Conservation (phyloP, 176 grass and related monocot genomes). For the Raddia distichophylla region DNA sequence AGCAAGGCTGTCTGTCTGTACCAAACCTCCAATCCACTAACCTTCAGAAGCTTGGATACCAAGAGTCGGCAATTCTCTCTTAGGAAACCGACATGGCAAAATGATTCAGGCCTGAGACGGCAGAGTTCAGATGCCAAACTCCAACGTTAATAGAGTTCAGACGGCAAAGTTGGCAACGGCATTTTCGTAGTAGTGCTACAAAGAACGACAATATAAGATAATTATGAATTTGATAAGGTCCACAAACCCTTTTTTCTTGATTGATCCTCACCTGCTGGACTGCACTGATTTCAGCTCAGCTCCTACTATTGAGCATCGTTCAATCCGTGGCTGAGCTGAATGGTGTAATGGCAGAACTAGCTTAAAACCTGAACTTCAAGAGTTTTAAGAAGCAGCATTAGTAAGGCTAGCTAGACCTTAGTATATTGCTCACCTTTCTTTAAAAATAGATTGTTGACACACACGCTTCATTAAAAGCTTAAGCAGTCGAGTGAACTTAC, state of each 20-base stretch:
- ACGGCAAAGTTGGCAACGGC: neutral
- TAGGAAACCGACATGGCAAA: neutral
- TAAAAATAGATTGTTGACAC: too few species aligned
- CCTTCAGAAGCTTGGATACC: neutral
- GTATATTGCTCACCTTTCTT: too few species aligned
- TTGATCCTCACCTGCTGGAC: neutral
- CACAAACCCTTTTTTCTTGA: too few species aligned
- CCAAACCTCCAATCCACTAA: neutral
- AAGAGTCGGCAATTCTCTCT: neutral
- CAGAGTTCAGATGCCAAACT: neutral
- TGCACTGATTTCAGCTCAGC: neutral
- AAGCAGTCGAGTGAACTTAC: too few species aligned
- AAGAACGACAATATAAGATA: neutral
- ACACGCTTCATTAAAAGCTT: too few species aligned
- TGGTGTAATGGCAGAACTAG: too few species aligned
- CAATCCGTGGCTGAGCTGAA: too few species aligned
- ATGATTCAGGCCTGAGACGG: slow-evolving; percentile 20
- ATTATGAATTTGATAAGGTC: neutral
- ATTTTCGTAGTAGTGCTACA: neutral
- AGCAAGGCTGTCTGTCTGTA: slow-evolving; percentile 5
- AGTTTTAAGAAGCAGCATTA: too few species aligned
- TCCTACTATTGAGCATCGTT: too few species aligned
- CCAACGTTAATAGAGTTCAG: neutral
- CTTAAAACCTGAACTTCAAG: too few species aligned
- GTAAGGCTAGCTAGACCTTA: too few species aligned